Evolutionary conservation across 768 basidiomycete species (phyloP), one percentile per base, ranked within the genome.

Genomic region (Boletus rubescentipes): DNA sequence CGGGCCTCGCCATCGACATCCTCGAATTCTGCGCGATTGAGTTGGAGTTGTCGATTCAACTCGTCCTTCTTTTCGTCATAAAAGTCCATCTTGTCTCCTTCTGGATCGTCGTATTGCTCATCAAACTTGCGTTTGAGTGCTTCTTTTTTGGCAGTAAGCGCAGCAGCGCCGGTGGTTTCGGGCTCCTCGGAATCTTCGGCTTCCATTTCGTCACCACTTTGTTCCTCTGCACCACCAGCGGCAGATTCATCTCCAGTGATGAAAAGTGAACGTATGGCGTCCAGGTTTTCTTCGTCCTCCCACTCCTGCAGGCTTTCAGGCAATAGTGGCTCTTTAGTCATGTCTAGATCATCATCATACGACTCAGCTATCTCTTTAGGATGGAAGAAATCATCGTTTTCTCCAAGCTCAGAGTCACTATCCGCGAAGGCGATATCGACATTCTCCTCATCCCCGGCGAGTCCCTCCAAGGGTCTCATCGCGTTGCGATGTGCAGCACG

Each of bases 101-200:
- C 87, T 3, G 90, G 89, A 60, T 94, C 92, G 68, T 97, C 93
- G 70, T 98, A 98, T 71, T 96, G 89, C 62, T 93, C 91, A 71
- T 99, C 92, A 67, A 99, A 99, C 70, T 96, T 95, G 60, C 86
- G 85, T 72, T 97, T 97, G 54, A 98, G 80, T 2, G 80, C 83
- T 61, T 91, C 92, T 74, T 98, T 98, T 75, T 96, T 98, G 30
- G 81, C 79, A 9, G 88, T 83, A 34, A 98, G 84, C 2, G 80
- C 77, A 30, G 76, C 75, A 26, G 78, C 79, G 30, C 75, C 74
- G 12, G 75, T 61, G 0, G 74, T 66, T 53, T 79, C 73, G 5
- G 57, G 36, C 1, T 57, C 57, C 15, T 57, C 58, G 9, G 39
- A 0, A 29, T 77, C 77, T 32, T 65, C 73, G 35, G 69, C 73